Evolutionary conservation across 768 basidiomycete genomes (phyloP).

Genomic region (Podaxis sp.): DNA sequence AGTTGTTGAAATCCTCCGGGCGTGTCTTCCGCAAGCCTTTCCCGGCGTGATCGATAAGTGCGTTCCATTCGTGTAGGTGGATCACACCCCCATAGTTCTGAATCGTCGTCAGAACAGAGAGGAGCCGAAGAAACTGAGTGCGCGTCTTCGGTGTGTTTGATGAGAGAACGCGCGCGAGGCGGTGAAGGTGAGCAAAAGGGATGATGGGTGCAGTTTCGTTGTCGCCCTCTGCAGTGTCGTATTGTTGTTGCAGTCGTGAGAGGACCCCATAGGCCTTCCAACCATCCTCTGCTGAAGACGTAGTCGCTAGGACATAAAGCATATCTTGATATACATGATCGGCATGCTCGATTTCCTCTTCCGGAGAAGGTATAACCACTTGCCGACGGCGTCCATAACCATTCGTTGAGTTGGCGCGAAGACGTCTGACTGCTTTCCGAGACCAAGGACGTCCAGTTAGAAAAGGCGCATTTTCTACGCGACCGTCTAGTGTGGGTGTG

Average conservation of each 20-base stretch:
- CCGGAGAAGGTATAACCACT: slow-evolving; percentile 4
- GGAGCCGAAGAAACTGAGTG: slow-evolving; percentile 56
- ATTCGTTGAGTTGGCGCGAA: neutral
- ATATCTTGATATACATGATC: slow-evolving; percentile 4
- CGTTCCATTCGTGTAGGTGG: slow-evolving; percentile 73
- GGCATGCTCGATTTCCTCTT: neutral
- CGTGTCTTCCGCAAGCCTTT: slow-evolving; percentile 61
- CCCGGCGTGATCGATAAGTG: slow-evolving; percentile 65
- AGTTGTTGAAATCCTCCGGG: slow-evolving; percentile 54
- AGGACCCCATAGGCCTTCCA: slow-evolving; percentile 44
- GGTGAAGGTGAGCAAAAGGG: slow-evolving; percentile 53
- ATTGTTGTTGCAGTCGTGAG: slow-evolving; percentile 23
- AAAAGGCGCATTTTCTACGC: neutral
- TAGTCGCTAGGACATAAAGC: slow-evolving; percentile 8
- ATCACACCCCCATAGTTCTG: slow-evolving; percentile 53
- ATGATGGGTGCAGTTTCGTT: slow-evolving; percentile 25
- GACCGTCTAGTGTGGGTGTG: neutral
- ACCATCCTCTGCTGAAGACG: slow-evolving; percentile 24
- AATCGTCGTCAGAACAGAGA: slow-evolving; percentile 64
- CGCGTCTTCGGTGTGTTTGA: slow-evolving; percentile 55
- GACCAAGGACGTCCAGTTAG: slow-evolving; percentile 10
- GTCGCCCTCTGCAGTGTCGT: slow-evolving; percentile 18
- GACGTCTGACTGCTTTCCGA: slow-evolving; percentile 1
- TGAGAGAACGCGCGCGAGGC: slow-evolving; percentile 59
- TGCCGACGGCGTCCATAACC: neutral